Evolutionary conservation across 2,329 filamentous ascomycete genomes (phyloP), one percentile per base, ranked within the genome.

Genomic region (Didymosphaeria variabile): DNA sequence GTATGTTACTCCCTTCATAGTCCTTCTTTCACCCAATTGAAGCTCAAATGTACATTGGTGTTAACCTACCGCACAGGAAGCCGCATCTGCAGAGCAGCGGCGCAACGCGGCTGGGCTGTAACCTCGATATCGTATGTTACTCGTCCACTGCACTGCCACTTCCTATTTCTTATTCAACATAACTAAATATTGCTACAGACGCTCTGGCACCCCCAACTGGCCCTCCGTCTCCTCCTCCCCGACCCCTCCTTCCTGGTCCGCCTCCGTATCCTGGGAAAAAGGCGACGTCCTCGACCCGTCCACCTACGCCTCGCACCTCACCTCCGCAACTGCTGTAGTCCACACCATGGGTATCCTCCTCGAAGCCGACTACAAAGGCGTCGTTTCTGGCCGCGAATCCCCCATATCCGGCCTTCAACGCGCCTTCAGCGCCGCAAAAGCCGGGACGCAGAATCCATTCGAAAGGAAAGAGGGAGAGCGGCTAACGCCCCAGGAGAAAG

Each of bases 281-380:
- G 94, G 90, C 72, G 92, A 98, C 80, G 90, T 98, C 68, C 87
- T 99, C 63, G 87, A 90, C 62, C 94, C 95, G 0, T 82, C 86
- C 0, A 91, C 91, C 19, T 99, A 97, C 81, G 87, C 86, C 9
- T 82, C 90, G 0, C 87, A 94, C 51, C 87, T 99, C 63, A 86
- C 88, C 67, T 88, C 87, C 59, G 92, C 93, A 63, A 88, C 93
- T 77, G 94, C 89, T 59, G 94, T 98, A 29, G 90, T 99, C 50
- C 95, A 99, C 84, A 93, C 87, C 73, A 94, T 98, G 90, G 95
- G 95, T 10, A 97, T 99, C 71, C 85, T 99, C 19, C 87, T 99
- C 10, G 95, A 99, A 82, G 93, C 94, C 53, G 95, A 99, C 83
- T 99, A 99, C 87, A 99, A 99, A 81, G 91, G 91, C 68, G 90